Percentiles rank a stretch among this genome's conserved stretches.
Conservation (phyloP, 371 early-diverging fungal species). For the Zychaea mexicana region DNA sequence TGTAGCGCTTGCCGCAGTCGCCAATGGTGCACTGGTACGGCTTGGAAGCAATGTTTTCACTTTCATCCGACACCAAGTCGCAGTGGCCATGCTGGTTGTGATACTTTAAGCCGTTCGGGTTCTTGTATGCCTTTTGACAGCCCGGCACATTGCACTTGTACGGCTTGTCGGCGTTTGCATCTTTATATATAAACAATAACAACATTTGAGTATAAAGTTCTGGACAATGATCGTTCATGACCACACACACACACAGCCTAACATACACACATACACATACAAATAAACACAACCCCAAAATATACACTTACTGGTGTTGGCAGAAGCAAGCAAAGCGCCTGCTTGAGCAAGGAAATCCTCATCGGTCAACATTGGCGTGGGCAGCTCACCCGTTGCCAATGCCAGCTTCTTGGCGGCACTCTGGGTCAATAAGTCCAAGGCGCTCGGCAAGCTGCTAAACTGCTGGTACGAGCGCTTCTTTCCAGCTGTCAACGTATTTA, state of each 20-base stretch:
- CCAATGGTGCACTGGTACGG: constrained; percentile 69
- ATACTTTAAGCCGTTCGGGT: constrained; percentile 97
- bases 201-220: neutral
- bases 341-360: constrained; percentile 56
- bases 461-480: constrained; percentile 45
- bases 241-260: neutral
- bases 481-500: constrained; percentile 17
- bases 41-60: constrained; percentile 61
- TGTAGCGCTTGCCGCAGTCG: constrained; percentile 47
- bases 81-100: constrained; percentile 90
- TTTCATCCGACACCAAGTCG: constrained; percentile 45
- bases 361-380: constrained; percentile 37
- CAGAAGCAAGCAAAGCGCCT: constrained; percentile 45
- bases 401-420: constrained; percentile 50
- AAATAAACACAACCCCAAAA: too few species aligned
- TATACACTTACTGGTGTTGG: constrained; percentile 31
- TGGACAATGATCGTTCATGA: neutral
- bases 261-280: neutral
- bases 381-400: constrained; percentile 27
- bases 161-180: constrained; percentile 65
- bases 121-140: constrained; percentile 98
- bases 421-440: constrained; percentile 46
- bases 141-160: constrained; percentile 85
- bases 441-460: constrained; percentile 23
- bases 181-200: constrained; percentile 15